Evolutionary conservation across 2,329 filamentous ascomycete species (phyloP).

Genomic region (Celoporthe dispersa): DNA sequence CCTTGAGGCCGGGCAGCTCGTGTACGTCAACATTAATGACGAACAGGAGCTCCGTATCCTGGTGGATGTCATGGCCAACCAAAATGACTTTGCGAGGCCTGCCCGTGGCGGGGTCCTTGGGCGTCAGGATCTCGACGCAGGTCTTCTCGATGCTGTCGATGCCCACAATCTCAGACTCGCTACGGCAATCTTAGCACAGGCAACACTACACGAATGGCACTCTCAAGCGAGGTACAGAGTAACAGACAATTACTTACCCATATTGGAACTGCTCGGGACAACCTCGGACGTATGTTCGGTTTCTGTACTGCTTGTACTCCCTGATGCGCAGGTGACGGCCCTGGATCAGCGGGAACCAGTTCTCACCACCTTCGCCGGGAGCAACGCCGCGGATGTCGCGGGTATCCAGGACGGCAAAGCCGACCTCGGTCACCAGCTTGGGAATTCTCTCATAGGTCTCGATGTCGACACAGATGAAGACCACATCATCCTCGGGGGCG

Average conservation of each 20-base stretch:
- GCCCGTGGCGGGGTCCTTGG: conserved; percentile 26
- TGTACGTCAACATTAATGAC: conserved; percentile 66
- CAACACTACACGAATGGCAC: background rate
- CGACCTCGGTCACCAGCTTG: conserved; percentile 79
- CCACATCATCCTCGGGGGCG: conserved; percentile 55
- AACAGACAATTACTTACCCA: conserved; percentile 56
- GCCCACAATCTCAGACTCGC: conserved; percentile 50
- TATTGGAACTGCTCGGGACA: conserved; percentile 79
- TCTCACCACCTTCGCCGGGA: conserved; percentile 64
- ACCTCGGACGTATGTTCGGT: conserved; percentile 70
- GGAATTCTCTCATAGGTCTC: conserved; percentile 77
- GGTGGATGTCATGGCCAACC: conserved; percentile 73
- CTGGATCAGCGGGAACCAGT: conserved; percentile 71
- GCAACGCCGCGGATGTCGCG: conserved; percentile 52
- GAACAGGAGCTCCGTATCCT: conserved; percentile 72
- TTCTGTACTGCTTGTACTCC: conserved; percentile 70
- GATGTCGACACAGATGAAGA: conserved; percentile 81
- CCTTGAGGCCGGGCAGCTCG: conserved; percentile 58
- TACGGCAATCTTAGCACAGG: conserved; percentile 34
- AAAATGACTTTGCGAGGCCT: conserved; percentile 63
- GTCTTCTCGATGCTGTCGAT: conserved; percentile 38
- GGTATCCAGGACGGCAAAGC: conserved; percentile 81
- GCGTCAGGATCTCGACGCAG: conserved; percentile 40
- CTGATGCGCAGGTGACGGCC: conserved; percentile 76
- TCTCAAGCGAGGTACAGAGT: background rate